Evolutionary conservation across 176 grass and related monocot genomes (phyloP).

Genomic region (Tillandsia fasciculata): DNA sequence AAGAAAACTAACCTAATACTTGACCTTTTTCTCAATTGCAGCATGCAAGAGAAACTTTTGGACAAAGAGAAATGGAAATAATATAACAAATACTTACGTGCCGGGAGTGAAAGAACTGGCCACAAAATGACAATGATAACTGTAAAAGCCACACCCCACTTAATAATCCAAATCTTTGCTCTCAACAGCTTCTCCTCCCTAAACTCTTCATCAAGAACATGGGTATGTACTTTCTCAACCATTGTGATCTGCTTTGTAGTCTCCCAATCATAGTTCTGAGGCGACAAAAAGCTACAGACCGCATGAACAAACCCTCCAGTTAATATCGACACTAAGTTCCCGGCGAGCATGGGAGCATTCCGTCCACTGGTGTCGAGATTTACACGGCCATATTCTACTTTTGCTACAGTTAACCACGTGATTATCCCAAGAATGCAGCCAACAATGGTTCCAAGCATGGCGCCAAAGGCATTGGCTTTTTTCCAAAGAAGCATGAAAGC

Average conservation of each 20-base stretch:
- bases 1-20: too few relatives aligned
- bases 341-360: conserved; percentile 68
- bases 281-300: conserved; percentile 40
- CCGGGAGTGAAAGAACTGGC: conserved; percentile 59
- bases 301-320: conserved; percentile 52
- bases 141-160: conserved; percentile 61
- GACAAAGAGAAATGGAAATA: background rate
- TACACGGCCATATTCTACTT: conserved; percentile 50
- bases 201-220: conserved; percentile 40
- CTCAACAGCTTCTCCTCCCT: conserved; percentile 54
- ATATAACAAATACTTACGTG: conserved; percentile 29
- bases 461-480: conserved; percentile 56
- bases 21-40: background rate
- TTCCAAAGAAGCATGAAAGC: conserved; percentile 63
- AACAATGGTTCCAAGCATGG: conserved; percentile 32
- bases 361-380: conserved; percentile 57
- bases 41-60: background rate
- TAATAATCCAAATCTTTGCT: conserved; percentile 67
- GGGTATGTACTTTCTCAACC: conserved; percentile 34
- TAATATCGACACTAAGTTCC: conserved; percentile 61
- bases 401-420: conserved; percentile 51
- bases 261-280: conserved; percentile 65
- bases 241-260: conserved; percentile 55
- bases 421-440: conserved; percentile 51
- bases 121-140: conserved; percentile 46